phyloP scores from a whole-genome alignment of 1,139 yeast genomes.

The Zygosaccharomyces pseudobailii region DNA sequence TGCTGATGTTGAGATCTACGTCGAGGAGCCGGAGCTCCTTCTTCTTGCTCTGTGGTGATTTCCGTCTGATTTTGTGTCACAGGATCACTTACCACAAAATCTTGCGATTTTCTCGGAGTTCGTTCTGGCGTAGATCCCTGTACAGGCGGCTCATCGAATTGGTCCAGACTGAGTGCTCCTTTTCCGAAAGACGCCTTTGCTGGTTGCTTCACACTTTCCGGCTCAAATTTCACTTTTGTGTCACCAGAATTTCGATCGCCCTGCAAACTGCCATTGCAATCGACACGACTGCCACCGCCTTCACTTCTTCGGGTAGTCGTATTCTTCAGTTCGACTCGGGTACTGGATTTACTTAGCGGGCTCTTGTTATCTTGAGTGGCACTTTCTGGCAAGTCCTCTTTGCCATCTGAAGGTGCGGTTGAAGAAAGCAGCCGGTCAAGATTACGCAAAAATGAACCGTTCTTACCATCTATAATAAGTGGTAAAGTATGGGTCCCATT shows the following conservation, averaged over 20 bases:
- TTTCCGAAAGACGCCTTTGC: conserved; percentile 63
- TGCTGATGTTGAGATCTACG: neutral
- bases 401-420: neutral
- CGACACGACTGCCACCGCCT: neutral
- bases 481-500: conserved; percentile 17
- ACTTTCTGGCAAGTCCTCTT: conserved; percentile 4
- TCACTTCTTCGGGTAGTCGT: neutral
- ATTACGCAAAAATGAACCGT: conserved; percentile 35
- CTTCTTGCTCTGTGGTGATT: neutral
- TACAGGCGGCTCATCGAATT: conserved; percentile 33
- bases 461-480: conserved; percentile 16
- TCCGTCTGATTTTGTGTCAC: conserved; percentile 4
- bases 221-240: conserved; percentile 48
- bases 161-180: conserved; percentile 63
- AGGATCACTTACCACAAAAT: conserved; percentile 4
- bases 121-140: conserved; percentile 22
- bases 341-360: neutral
- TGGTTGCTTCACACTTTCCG: conserved; percentile 43
- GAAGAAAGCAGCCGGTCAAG: conserved; percentile 34
- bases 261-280: neutral
- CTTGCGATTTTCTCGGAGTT: conserved; percentile 8
- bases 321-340: neutral
- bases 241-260: conserved; percentile 8
- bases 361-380: conserved; percentile 2
- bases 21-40: neutral